Base-by-base conservation (phyloP, 371 early-diverging fungal genomes). In the Mycotypha africana region DNA sequence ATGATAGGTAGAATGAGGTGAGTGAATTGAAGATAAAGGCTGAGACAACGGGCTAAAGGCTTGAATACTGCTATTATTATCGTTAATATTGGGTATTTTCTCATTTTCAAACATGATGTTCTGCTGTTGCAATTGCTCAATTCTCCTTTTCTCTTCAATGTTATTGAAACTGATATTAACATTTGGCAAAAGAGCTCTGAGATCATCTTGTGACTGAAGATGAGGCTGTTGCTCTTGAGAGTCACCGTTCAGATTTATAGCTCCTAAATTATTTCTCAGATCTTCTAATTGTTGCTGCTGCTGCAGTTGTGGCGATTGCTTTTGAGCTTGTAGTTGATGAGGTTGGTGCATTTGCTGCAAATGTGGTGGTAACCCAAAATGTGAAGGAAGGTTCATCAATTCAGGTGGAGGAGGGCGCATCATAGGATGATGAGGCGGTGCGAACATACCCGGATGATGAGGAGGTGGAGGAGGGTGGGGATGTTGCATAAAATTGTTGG, bases 171-270 rank as follows among this genome's bases (percentile, higher is more conserved):
- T 82, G 37, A 81, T 78, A 56, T 82, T 83, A 23, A 79, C 82
- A 65, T 86, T 83, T 21, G 86, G 84, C 48, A 86, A 70, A 35
- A 86, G 43, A 3, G 83, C 78, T 28, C 84, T 65, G 37, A 86
- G 69, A 25, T 79, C 78, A 32, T 86, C 80, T 43, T 76, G 56
- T 4, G 47, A 51, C 38, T 49, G 63, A 24, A 20, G 50, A 5
- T 53, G 43, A 17, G 44, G 22, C 30, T 28, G 39, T 15, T 41
- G n/a, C n/a, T n/a, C n/a, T n/a, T n/a, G n/a, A n/a, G n/a, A 16
- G 31, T 16, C 20, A 24, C 35, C 39, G 26, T 45, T 58, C 4
- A 58, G 40, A 11, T 38, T 36, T 36, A 59, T 38, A 7, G 19
- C 42, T 33, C 40, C 33, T 14, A 59, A 55, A 10, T 59, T 55